Evolutionary conservation across 768 basidiomycete genomes (phyloP).

Genomic region (Hypholoma fasciculare): DNA sequence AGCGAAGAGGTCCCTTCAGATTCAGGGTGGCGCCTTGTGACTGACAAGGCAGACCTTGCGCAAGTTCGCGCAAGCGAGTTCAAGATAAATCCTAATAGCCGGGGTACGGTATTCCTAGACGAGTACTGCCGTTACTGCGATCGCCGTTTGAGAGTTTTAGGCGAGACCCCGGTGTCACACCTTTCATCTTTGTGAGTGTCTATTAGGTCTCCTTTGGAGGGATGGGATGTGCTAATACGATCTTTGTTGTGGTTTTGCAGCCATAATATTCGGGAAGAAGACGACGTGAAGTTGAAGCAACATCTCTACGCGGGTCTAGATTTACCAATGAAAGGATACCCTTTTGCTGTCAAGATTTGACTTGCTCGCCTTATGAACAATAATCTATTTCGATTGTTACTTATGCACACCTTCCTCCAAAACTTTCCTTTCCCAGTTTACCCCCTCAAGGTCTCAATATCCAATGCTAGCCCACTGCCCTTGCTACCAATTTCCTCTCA

Average conservation of each 20-base stretch:
- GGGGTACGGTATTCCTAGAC: not conserved
- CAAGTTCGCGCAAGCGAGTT: constrained; percentile 8
- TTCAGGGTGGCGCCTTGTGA: constrained; percentile 14
- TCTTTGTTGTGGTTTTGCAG: not conserved
- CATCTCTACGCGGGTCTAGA: constrained; percentile 9
- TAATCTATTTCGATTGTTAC: no score
- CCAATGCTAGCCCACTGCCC: no score
- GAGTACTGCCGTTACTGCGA: not conserved
- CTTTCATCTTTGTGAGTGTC: not conserved
- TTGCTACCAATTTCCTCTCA: no score
- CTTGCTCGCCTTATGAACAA: no score
- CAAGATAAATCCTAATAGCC: constrained; percentile 1
- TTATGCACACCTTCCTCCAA: no score
- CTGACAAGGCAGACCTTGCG: constrained; percentile 7
- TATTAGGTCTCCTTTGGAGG: not conserved
- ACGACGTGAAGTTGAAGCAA: not conserved
- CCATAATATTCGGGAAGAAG: not conserved
- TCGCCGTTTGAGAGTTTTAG: no score
- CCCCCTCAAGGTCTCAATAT: no score
- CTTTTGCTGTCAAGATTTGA: constrained; percentile 15
- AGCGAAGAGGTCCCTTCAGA: constrained; percentile 11
- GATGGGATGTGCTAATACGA: not conserved
- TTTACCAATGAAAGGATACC: constrained; percentile 12
- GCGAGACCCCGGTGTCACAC: not conserved
- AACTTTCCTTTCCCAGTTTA: no score